Evolutionary conservation across 257 asterid species (phyloP).

Genomic region (Verbascum thapsus): DNA sequence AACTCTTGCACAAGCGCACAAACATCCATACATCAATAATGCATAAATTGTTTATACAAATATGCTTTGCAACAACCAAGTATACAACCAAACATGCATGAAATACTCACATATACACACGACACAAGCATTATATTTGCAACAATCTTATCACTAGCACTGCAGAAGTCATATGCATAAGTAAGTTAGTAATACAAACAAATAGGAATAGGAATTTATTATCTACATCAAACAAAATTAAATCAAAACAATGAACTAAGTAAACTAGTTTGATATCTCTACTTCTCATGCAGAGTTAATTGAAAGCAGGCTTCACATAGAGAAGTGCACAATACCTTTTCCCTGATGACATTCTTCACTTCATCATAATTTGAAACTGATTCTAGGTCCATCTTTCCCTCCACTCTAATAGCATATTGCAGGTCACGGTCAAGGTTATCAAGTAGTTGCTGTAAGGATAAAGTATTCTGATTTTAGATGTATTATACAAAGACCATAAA

Average conservation of each 20-base stretch:
- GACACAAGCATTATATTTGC: slow-evolving; percentile 14
- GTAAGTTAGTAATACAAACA: slow-evolving; percentile 15
- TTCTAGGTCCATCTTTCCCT: slow-evolving; percentile 88
- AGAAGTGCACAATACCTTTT: slow-evolving; percentile 64
- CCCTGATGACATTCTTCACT: slow-evolving; percentile 75
- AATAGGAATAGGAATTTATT: slow-evolving; percentile 10
- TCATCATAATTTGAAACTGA: slow-evolving; percentile 81
- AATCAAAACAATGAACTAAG: slow-evolving; percentile 9
- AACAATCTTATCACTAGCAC: slow-evolving; percentile 7
- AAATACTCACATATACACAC: neutral
- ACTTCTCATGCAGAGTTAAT: slow-evolving; percentile 17
- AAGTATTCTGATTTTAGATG: slow-evolving; percentile 26
- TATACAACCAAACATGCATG: no score
- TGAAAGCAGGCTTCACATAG: slow-evolving; percentile 25
- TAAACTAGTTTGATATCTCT: slow-evolving; percentile 13
- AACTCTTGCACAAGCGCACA: slow-evolving; percentile 15
- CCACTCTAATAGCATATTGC: slow-evolving; percentile 91
- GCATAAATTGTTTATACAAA: slow-evolving; percentile 13
- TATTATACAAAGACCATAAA: slow-evolving; percentile 16
- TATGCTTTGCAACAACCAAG: neutral
- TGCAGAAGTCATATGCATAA: slow-evolving; percentile 8
- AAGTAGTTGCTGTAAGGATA: slow-evolving; percentile 63
- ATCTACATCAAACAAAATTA: slow-evolving; percentile 15
- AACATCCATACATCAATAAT: neutral
- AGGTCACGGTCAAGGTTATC: slow-evolving; percentile 97